Conservation (phyloP, 2,329 filamentous ascomycete genomes). For the Trichoderma sp. region DNA sequence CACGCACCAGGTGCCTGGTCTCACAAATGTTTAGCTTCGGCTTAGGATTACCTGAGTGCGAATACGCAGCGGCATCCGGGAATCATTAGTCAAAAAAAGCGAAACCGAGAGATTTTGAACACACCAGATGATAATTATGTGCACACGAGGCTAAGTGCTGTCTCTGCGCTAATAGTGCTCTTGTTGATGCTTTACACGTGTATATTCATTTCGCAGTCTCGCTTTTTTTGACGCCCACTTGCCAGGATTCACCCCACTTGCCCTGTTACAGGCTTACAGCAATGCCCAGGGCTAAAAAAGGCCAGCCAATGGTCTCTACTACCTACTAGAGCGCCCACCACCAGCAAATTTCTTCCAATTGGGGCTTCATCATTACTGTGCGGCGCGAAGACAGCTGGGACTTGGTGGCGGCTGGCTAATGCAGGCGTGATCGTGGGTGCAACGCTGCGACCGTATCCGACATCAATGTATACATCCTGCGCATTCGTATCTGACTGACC, state of each 20-base stretch:
- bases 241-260: neutral
- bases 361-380: slow-evolving; percentile 36
- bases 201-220: too few species aligned
- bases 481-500: neutral
- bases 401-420: slow-evolving; percentile 4
- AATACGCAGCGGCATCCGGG: slow-evolving; percentile 10
- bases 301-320: neutral
- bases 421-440: neutral
- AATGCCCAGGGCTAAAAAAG: neutral
- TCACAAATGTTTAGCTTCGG: neutral
- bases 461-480: neutral
- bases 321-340: neutral
- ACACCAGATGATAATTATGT: too few species aligned
- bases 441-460: neutral
- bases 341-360: slow-evolving; percentile 36
- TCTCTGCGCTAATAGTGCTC: too few species aligned
- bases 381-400: neutral
- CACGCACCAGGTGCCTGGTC: neutral
- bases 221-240: too few species aligned
- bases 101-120: too few species aligned
- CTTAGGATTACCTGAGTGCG: neutral
- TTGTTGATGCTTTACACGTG: too few species aligned
- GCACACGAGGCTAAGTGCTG: accelerated
- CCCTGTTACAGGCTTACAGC: neutral
- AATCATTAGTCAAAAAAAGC: too few species aligned